phyloP scores from a whole-genome alignment of 352 stramenopile species.

The Globisporangium viniferum region DNA sequence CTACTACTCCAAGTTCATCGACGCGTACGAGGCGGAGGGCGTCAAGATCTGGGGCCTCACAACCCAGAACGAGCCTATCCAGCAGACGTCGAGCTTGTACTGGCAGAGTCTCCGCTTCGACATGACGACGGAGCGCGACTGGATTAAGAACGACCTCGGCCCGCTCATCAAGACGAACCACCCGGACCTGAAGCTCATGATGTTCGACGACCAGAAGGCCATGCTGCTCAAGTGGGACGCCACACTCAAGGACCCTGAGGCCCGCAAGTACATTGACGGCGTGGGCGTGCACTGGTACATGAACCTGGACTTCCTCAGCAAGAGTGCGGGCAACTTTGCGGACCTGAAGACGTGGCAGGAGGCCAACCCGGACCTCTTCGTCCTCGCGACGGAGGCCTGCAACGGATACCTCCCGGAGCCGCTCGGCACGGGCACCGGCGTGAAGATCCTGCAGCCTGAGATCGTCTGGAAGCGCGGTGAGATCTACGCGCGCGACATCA shows the following conservation, averaged over 20 bases:
- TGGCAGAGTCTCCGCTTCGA: slow-evolving; percentile 64
- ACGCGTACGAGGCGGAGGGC: slow-evolving; percentile 71
- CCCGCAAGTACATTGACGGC: slow-evolving; percentile 71
- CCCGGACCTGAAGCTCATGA: slow-evolving; percentile 80
- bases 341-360: slow-evolving; percentile 50
- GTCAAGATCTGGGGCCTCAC: slow-evolving; percentile 81
- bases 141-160: slow-evolving; percentile 77
- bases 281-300: slow-evolving; percentile 89
- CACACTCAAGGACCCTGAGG: slow-evolving; percentile 45
- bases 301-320: slow-evolving; percentile 50
- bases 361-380: slow-evolving; percentile 66
- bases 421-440: slow-evolving; percentile 43
- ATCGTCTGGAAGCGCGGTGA: slow-evolving; percentile 68
- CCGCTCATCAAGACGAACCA: slow-evolving; percentile 60
- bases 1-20: slow-evolving; percentile 89
- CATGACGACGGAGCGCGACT: slow-evolving; percentile 42
- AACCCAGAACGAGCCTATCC: slow-evolving; percentile 82
- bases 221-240: slow-evolving; percentile 42
- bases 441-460: slow-evolving; percentile 39
- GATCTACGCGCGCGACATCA: slow-evolving; percentile 83
- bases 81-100: slow-evolving; percentile 28
- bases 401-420: slow-evolving; percentile 51
- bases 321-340: slow-evolving; percentile 43
- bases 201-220: slow-evolving; percentile 83
- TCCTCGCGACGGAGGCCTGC: slow-evolving; percentile 84